These are phyloP conservation scores for Epithele typhae DNA, from an alignment of 768 basidiomycete genomes.

Conservation along the genomic window DNA sequence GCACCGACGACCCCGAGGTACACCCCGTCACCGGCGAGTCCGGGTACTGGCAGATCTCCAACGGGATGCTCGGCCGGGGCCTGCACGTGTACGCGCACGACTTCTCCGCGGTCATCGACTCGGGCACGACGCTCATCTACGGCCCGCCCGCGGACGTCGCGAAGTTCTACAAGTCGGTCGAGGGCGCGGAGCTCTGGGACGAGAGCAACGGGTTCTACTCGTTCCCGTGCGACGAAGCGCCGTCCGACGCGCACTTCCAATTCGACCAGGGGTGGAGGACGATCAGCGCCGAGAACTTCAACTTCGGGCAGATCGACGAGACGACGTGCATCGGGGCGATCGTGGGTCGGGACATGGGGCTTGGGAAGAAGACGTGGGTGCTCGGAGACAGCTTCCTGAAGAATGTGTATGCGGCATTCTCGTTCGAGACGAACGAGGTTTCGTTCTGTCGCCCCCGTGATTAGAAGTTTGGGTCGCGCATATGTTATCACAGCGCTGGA, in stretches of 20 bases:
- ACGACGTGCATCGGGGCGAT: slow-evolving; percentile 23
- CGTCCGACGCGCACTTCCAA: slow-evolving; percentile 13
- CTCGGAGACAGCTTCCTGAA: slow-evolving; percentile 21
- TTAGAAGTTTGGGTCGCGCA: too few species aligned
- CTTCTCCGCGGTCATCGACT: slow-evolving; percentile 27
- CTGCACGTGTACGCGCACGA: too few species aligned
- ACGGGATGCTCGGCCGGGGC: too few species aligned
- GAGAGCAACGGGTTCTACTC: slow-evolving; percentile 22
- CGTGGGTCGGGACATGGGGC: slow-evolving; percentile 18
- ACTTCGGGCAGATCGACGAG: slow-evolving; percentile 12
- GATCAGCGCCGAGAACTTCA: slow-evolving; percentile 22
- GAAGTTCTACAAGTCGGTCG: slow-evolving; percentile 23
- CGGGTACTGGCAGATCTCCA: slow-evolving; percentile 26
- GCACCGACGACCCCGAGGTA: slow-evolving; percentile 29
- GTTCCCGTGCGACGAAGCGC: slow-evolving; percentile 17
- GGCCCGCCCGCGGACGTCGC: slow-evolving; percentile 19
- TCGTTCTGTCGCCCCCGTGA: too few species aligned
- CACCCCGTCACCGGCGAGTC: slow-evolving; percentile 17
- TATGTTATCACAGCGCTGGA: too few species aligned
- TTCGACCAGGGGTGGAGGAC: slow-evolving; percentile 19
- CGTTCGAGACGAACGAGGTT: too few species aligned
- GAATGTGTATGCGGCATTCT: too few species aligned
- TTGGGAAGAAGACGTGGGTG: slow-evolving; percentile 20
- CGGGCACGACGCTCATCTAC: slow-evolving; percentile 29
- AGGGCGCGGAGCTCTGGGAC: slow-evolving; percentile 18